Base-by-base conservation (phyloP, 23 red algal genomes). In the Gracilaria caudata region DNA sequence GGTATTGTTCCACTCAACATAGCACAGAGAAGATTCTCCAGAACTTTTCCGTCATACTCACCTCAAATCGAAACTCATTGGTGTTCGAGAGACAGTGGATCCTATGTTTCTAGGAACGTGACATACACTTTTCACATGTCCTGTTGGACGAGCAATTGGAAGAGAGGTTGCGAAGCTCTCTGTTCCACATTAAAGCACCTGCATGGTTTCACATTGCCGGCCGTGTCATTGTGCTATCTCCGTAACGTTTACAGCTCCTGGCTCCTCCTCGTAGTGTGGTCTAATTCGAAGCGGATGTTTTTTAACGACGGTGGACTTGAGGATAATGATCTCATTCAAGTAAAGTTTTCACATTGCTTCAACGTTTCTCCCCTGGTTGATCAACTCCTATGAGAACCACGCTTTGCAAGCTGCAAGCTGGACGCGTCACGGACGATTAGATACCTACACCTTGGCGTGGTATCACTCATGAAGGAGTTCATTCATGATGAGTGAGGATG, bases 131-230 rank as follows among this genome's bases (percentile, higher is more conserved):
- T 66, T 37, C 13, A 36, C 61, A 66, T 19, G 3, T 19, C 30
- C 32, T 11, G 61, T 30, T 2, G 35, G 2, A 66, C 61, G 19
- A 37, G 30, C 21, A 66, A 0, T 17, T 35, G 61, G 12, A 36
- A 66, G 36, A 66, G 61, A 16, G 30, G 26, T 66, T 13, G 0
- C 7, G 57, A 60, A 60, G 11, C 57, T 28, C 57, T 28, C 3
- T 66, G 61, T 66, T 66, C 61, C 61, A 37, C 61, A 35, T 35
- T 66, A 33, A 66, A 36, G 29, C 61, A 35, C 61, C 29, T 36
- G 21, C 30, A 66, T 66, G 13, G 61, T 36, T 66, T 66, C 61
- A 37, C 13, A 26, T 37, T 33, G 30, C 14, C 32, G 29, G 58
- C 58, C 23, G 7, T 30, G 7, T 12, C n/a, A 5, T 30, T 63